Percentiles rank a stretch among this genome's conserved stretches.
Evolutionary conservation across 2,329 filamentous ascomycete genomes (phyloP).

Genomic region (Setomelanomma holmii): DNA sequence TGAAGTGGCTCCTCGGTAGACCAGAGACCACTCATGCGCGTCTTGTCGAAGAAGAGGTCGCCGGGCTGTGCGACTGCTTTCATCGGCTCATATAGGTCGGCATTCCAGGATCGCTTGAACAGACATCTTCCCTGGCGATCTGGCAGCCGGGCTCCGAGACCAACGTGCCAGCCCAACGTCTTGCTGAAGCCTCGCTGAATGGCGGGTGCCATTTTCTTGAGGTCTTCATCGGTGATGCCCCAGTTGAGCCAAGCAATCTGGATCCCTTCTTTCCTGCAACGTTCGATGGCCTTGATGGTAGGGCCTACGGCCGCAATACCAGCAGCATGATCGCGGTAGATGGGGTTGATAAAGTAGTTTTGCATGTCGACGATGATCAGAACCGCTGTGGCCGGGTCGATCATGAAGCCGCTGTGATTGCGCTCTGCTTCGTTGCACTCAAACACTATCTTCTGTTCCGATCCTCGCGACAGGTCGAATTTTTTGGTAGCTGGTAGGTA

Average conservation of each 20-base stretch:
- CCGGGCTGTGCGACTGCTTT: slow-evolving; percentile 45
- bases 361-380: slow-evolving; percentile 54
- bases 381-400: slow-evolving; percentile 50
- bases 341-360: slow-evolving; percentile 51
- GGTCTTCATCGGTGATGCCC: slow-evolving; percentile 49
- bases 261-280: slow-evolving; percentile 50
- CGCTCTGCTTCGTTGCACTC: slow-evolving; percentile 51
- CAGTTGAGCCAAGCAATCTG: slow-evolving; percentile 53
- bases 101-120: slow-evolving; percentile 53
- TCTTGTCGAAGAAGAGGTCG: slow-evolving; percentile 55
- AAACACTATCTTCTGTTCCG: slow-evolving; percentile 45
- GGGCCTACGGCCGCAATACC: slow-evolving; percentile 45
- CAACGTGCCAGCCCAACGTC: slow-evolving; percentile 51
- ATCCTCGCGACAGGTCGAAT: slow-evolving; percentile 52
- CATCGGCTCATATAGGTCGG: slow-evolving; percentile 51
- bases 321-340: slow-evolving; percentile 38
- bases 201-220: slow-evolving; percentile 50
- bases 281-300: slow-evolving; percentile 48
- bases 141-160: slow-evolving; percentile 48
- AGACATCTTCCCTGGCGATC: slow-evolving; percentile 49
- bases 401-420: slow-evolving; percentile 51
- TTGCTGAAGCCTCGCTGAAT: slow-evolving; percentile 53
- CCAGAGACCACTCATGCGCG: slow-evolving; percentile 53
- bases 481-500: slow-evolving; percentile 50
- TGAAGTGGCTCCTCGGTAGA: slow-evolving; percentile 50